Conservation (phyloP, 352 stramenopile genomes). For the Phytopythium aichiense region DNA sequence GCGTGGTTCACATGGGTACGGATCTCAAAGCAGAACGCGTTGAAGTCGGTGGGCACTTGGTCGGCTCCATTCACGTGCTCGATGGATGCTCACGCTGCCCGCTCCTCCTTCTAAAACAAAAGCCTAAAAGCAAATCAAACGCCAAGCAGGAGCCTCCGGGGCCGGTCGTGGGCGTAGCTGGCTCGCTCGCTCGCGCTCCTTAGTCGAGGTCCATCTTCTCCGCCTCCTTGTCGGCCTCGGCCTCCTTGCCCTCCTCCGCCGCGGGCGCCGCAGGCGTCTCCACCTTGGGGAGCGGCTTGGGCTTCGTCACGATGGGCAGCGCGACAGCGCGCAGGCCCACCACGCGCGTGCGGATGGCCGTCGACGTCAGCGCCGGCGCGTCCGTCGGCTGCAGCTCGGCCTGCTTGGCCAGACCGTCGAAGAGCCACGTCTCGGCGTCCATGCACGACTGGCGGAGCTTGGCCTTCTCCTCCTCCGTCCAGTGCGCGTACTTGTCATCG, state of each 20-base stretch:
- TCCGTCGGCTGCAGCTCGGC: slow-evolving; percentile 74
- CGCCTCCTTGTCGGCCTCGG: slow-evolving; percentile 48
- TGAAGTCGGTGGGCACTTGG: background rate
- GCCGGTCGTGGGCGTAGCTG: background rate
- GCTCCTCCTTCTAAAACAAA: background rate
- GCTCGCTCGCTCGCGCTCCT: slow-evolving; percentile 7
- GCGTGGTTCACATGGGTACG: background rate
- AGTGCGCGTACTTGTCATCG: slow-evolving; percentile 93
- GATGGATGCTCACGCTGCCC: background rate
- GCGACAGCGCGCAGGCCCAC: slow-evolving; percentile 87
- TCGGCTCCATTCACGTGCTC: background rate
- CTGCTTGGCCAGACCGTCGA: slow-evolving; percentile 96
- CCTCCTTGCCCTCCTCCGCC: slow-evolving; percentile 43
- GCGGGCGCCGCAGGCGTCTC: slow-evolving; percentile 40
- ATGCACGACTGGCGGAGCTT: slow-evolving; percentile 90
- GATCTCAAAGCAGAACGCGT: background rate
- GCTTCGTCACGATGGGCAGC: slow-evolving; percentile 96
- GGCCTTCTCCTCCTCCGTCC: slow-evolving; percentile 93
- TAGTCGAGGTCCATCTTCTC: slow-evolving; percentile 90
- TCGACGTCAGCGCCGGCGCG: slow-evolving; percentile 90
- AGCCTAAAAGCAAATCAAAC: slow-evolving; percentile 4
- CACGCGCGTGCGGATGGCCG: slow-evolving; percentile 87
- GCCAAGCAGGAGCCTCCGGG: background rate
- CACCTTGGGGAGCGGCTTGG: slow-evolving; percentile 87
- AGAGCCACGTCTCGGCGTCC: slow-evolving; percentile 93